Base-by-base conservation (phyloP, 371 early-diverging fungal genomes). In the Phascolomyces articulosus region DNA sequence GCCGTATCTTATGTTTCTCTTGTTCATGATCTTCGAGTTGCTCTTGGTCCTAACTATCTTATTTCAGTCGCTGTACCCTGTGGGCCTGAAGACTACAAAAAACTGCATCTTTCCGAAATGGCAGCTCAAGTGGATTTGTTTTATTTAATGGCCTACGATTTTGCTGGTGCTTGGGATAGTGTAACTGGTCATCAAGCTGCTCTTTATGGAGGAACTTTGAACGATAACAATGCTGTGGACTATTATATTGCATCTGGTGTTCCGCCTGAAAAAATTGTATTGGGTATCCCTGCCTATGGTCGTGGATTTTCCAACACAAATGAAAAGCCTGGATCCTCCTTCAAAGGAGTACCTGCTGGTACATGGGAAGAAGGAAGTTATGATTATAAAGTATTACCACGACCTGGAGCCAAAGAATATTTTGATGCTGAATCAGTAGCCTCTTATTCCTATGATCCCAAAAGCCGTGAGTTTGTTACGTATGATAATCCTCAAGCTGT, bases 291-390 rank as follows among this genome's bases (percentile, higher is more conserved):
- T 15, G 74, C 91, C 67, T 96, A 96, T 71, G 95, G 94, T 1
- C 89, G 97, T 40, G 93, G 87, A 1, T 97, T 96, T 72, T 82
- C 84, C 58, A 90, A 93, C 64, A 95, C 95, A 7, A 70, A 83
- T 63, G 86, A 93, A 40, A 47, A 59, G 40, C 65, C 90, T 2
- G 88, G 87, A 2, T 66, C 79, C 13, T 47, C 77, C 24, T 86
- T 89, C 75, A 71, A 83, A 48, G 91, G 92, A 6, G 68, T 88
- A 13, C 91, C 91, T 1, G 61, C 77, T 23, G 93, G 91, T 10
- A 83, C 90, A 4, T 95, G 95, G 95, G 96, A 96, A 71, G 81
- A 83, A 54, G 96, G 96, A 0, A 82, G 92, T 1, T 88, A 87
- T 64, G 94, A 94, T 71, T 91, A 90, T 73, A 90, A 88, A 68